Evolutionary conservation across 768 basidiomycete species (phyloP).

Genomic region (Lentinula lateritia): DNA sequence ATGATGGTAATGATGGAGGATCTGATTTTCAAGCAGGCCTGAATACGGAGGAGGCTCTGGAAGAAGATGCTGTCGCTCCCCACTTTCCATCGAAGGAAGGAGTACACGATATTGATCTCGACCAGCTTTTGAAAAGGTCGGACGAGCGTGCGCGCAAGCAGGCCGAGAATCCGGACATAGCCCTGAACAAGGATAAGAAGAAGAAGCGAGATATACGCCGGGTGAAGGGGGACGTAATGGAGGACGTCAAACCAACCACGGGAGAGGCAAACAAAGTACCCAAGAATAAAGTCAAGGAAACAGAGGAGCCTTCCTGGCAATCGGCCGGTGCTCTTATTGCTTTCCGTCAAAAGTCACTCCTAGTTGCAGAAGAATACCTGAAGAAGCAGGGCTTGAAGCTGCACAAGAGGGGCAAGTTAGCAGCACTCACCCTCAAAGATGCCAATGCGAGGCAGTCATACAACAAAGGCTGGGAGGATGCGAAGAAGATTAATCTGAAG

Average conservation of each 20-base stretch:
- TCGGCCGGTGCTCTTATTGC: slow-evolving; percentile 16
- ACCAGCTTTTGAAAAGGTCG: slow-evolving; percentile 13
- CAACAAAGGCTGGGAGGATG: slow-evolving; percentile 24
- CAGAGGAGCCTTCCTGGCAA: slow-evolving; percentile 16
- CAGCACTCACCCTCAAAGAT: slow-evolving; percentile 13
- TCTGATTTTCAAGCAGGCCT: neutral
- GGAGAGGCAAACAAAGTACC: neutral
- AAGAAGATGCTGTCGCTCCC: slow-evolving; percentile 3
- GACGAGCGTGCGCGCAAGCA: slow-evolving; percentile 5
- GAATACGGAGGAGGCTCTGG: neutral
- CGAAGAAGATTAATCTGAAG: slow-evolving; percentile 21
- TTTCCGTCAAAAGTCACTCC: slow-evolving; percentile 18
- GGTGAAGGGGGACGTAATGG: neutral
- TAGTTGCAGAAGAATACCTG: slow-evolving; percentile 21
- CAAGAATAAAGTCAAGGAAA: slow-evolving; percentile 11
- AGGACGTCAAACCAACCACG: neutral
- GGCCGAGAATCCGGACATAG: neutral
- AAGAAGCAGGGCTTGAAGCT: slow-evolving; percentile 17
- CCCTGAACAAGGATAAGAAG: neutral
- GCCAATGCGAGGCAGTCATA: slow-evolving; percentile 16
- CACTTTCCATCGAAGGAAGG: slow-evolving; percentile 6
- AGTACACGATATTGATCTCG: slow-evolving; percentile 13
- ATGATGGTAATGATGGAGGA: neutral
- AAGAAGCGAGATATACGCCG: neutral
- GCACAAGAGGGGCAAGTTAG: slow-evolving; percentile 8